These are phyloP conservation scores for Dendrobium huoshanense DNA, from an alignment of 106 monocot species.

Conservation along the genomic window DNA sequence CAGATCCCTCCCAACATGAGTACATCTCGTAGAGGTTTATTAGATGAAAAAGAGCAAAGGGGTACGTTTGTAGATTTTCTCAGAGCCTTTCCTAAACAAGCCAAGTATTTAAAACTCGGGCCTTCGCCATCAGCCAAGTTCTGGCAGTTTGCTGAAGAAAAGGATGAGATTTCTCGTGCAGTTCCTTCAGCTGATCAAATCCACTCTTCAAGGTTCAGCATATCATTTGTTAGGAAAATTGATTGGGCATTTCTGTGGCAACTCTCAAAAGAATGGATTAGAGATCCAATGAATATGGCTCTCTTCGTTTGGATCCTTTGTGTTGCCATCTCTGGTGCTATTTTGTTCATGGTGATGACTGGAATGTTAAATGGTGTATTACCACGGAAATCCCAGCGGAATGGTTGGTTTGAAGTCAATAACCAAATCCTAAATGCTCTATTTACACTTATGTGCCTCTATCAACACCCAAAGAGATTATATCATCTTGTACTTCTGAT, in stretches of 20 bases:
- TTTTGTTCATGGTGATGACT: conserved; percentile 82
- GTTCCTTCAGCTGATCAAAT: conserved; percentile 34
- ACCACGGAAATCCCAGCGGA: conserved; percentile 57
- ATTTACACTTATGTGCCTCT: conserved; percentile 88
- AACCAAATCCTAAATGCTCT: conserved; percentile 83
- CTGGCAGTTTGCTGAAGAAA: conserved; percentile 46
- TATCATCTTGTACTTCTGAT: conserved; percentile 59
- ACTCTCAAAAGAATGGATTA: conserved; percentile 63
- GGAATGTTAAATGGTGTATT: conserved; percentile 65
- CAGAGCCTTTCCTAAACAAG: conserved; percentile 12
- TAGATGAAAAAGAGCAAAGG: conserved; percentile 25
- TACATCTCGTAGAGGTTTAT: conserved; percentile 26
- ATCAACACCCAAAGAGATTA: conserved; percentile 62
- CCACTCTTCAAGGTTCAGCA: conserved; percentile 14
- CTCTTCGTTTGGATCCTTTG: conserved; percentile 71
- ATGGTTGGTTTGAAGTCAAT: conserved; percentile 85
- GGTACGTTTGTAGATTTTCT: conserved; percentile 17
- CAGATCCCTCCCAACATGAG: conserved; percentile 15
- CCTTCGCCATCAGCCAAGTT: conserved; percentile 62
- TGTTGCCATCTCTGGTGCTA: conserved; percentile 68
- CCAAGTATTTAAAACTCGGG: conserved; percentile 32
- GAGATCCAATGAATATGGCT: conserved; percentile 77
- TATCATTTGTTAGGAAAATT: conserved; percentile 40
- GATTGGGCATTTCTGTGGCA: conserved; percentile 43
- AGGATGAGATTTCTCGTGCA: conserved; percentile 58